These are phyloP conservation scores for Salinomyces thailandicus DNA, from an alignment of 2,329 filamentous ascomycete species.

Conservation along the genomic window DNA sequence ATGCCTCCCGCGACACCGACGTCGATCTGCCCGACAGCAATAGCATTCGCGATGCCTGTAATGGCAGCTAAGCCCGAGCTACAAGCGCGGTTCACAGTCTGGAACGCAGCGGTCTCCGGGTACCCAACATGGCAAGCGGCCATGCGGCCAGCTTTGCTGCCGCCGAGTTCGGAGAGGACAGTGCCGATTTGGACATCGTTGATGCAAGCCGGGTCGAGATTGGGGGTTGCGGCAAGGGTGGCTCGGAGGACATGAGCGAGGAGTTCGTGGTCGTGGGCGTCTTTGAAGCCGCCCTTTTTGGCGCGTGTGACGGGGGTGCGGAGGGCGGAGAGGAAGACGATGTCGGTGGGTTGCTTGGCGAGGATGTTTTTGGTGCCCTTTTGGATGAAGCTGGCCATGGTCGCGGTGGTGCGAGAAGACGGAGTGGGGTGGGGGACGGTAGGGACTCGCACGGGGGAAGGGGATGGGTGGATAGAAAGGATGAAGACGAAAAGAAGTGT, in stretches of 20 bases:
- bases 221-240: conserved; percentile 61
- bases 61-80: conserved; percentile 68
- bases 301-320: conserved; percentile 78
- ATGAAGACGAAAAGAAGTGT: background rate
- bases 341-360: conserved; percentile 66
- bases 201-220: conserved; percentile 57
- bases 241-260: conserved; percentile 57
- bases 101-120: conserved; percentile 60
- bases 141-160: conserved; percentile 84
- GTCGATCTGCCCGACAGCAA: conserved; percentile 62
- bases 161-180: conserved; percentile 82
- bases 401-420: background rate
- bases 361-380: conserved; percentile 64
- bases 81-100: conserved; percentile 85
- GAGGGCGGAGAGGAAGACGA: conserved; percentile 81
- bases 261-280: conserved; percentile 84
- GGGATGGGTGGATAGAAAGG: background rate
- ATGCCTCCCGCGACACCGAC: conserved; percentile 76
- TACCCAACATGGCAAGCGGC: conserved; percentile 76
- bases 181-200: conserved; percentile 81
- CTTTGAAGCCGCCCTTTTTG: conserved; percentile 72
- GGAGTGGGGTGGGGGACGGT: too few species aligned
- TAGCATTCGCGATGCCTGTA: conserved; percentile 61
- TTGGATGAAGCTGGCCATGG: conserved; percentile 35
- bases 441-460: too few species aligned